These are phyloP conservation scores for Fraxinus xanthoxyloides DNA, from an alignment of 305 asterid genomes.

Conservation along the genomic window DNA sequence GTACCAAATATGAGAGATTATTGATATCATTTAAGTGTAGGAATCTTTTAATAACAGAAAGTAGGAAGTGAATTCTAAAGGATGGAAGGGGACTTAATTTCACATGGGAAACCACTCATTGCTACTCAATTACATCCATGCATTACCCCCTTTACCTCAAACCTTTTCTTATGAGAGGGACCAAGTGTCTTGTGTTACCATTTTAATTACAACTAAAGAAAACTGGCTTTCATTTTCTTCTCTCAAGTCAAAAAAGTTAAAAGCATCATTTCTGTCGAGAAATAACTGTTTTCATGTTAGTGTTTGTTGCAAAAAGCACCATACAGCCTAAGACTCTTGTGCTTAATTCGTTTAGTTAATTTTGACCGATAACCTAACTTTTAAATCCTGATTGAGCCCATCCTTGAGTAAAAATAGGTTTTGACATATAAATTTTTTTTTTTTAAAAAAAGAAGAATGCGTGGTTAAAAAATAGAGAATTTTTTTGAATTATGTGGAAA, in stretches of 20 bases:
- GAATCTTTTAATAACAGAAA: not conserved
- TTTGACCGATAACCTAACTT: not conserved
- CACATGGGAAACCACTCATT: not conserved
- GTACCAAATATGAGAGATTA: not conserved
- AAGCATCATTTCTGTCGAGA: not conserved
- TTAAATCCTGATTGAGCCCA: too few relatives aligned
- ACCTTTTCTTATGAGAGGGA: not conserved
- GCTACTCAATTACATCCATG: not conserved
- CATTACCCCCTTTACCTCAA: not conserved
- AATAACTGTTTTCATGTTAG: not conserved
- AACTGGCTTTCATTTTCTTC: not conserved
- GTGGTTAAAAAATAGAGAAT: not conserved
- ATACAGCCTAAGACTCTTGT: not conserved
- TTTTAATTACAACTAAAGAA: not conserved
- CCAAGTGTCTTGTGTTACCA: not conserved
- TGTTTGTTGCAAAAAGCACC: constrained; percentile 1
- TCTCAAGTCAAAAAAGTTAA: not conserved
- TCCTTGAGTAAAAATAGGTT: too few relatives aligned
- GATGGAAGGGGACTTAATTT: not conserved
- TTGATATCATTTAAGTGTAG: not conserved
- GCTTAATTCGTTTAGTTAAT: not conserved
- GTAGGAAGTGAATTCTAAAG: not conserved
- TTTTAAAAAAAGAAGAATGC: too few relatives aligned
- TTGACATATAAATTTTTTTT: too few relatives aligned
- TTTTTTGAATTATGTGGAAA: too few relatives aligned